These are phyloP conservation scores for Anthracocystis walkeri DNA, from an alignment of 1,284 basidiomycete genomes.

Conservation along the genomic window DNA sequence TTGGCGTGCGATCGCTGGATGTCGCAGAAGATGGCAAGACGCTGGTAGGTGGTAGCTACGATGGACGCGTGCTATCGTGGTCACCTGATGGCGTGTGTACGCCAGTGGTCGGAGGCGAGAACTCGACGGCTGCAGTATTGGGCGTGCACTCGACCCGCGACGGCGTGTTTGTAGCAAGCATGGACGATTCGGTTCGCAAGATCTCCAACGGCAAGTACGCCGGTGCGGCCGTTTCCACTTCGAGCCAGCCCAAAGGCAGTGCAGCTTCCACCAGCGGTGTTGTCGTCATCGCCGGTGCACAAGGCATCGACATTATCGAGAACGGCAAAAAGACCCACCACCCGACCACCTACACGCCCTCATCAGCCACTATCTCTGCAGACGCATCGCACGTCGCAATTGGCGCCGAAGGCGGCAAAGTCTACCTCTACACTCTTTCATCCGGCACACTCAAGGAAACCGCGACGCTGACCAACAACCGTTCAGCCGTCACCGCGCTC, in stretches of 20 bases:
- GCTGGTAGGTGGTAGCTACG: constrained; percentile 74
- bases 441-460: constrained; percentile 12
- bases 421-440: constrained; percentile 51
- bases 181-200: constrained; percentile 57
- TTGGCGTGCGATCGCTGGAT: constrained; percentile 44
- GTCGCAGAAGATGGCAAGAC: constrained; percentile 29
- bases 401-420: constrained; percentile 73
- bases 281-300: constrained; percentile 79
- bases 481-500: constrained; percentile 76
- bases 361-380: constrained; percentile 72
- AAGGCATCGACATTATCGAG: constrained; percentile 75
- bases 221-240: constrained; percentile 65
- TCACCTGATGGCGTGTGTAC: constrained; percentile 63
- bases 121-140: constrained; percentile 79
- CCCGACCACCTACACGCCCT: constrained; percentile 41
- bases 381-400: constrained; percentile 76
- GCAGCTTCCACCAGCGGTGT: constrained; percentile 34
- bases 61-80: constrained; percentile 82
- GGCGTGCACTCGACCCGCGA: constrained; percentile 72
- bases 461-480: constrained; percentile 75
- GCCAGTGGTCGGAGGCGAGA: constrained; percentile 75
- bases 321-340: constrained; percentile 41
- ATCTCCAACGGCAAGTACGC: constrained; percentile 30
- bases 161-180: constrained; percentile 36
- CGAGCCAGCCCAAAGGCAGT: constrained; percentile 77